These are phyloP conservation scores for Venturia pyrina DNA, from an alignment of 2,329 filamentous ascomycete genomes.

Conservation along the genomic window DNA sequence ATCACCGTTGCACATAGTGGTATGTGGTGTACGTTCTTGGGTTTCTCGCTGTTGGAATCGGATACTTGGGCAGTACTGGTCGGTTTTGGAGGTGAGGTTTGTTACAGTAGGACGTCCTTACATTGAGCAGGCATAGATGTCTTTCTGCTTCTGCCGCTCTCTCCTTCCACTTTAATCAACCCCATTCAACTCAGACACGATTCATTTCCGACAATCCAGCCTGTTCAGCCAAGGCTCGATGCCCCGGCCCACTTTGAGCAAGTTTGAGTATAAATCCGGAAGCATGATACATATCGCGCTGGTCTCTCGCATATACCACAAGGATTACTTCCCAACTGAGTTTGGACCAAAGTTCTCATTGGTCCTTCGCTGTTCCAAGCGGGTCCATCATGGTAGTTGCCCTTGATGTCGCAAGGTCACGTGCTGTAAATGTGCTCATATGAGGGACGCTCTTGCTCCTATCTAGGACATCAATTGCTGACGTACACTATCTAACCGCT, in stretches of 20 bases:
- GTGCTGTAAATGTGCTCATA: not conserved
- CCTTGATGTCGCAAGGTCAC: not conserved
- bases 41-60: not conserved
- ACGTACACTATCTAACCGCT: too few relatives aligned
- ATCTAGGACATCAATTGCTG: not conserved
- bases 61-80: not conserved
- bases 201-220: not conserved
- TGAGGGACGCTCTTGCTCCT: not conserved
- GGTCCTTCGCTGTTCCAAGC: not conserved
- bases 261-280: not conserved
- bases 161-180: not conserved
- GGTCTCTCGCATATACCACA: not conserved
- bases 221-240: not conserved
- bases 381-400: not conserved
- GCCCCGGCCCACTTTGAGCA: not conserved
- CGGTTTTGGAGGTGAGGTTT: not conserved
- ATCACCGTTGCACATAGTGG: constrained; percentile 9
- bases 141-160: not conserved
- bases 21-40: too few relatives aligned
- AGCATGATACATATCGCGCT: not conserved
- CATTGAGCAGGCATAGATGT: not conserved
- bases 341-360: not conserved
- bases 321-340: not conserved
- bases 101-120: not conserved
- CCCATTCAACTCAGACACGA: not conserved